Base-by-base conservation (phyloP, 768 basidiomycete species). In the Kwoniella mangroviensis region DNA sequence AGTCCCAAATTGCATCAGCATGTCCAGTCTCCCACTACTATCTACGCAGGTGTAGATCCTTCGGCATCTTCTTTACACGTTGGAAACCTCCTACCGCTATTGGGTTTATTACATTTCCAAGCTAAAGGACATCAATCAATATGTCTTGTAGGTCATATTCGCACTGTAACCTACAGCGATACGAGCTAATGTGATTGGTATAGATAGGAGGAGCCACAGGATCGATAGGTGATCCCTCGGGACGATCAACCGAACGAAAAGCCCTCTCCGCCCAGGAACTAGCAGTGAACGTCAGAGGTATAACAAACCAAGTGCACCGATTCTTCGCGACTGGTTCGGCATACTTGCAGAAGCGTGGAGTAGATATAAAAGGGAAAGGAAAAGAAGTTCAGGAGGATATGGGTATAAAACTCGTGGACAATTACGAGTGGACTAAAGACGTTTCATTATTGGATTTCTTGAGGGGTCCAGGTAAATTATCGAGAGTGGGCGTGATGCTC, bases 201-300 rank as follows among this genome's bases (percentile, higher is more conserved):
- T 78, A 98, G 96, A 91, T 98, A 81, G 96, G 97, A 41, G 94
- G 94, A 0, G 95, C 94, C 10, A 98, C 96, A 0, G 97, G 94
- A 10, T 89, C 91, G n/a, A 90, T 99, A 55, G 97, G 97, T 6
- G 97, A 99, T 80, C 97, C 97, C 9, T 96, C 95, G 4, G 96
- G 97, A 1, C 87, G 95, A 43, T 86, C 87, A 4, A 88, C 88
- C 0, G 96, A 97, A 83, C 89, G 97, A 22, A 87, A 89, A 64
- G 86, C 89, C 3, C 88, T 93, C 4, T 86, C 89, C 43, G 82
- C 83, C 13, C 82, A 86, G 11, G 86, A 88, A 61, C 87, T 94
- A 3, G 85, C 88, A 49, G 72, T 84, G 62, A 98, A 98, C 75
- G 89, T 91, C 53, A 66, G 76, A 13, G 85, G 85, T 19, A 88